Evolutionary conservation across 2,329 filamentous ascomycete genomes (phyloP).

Genomic region (Microcera coccophila): DNA sequence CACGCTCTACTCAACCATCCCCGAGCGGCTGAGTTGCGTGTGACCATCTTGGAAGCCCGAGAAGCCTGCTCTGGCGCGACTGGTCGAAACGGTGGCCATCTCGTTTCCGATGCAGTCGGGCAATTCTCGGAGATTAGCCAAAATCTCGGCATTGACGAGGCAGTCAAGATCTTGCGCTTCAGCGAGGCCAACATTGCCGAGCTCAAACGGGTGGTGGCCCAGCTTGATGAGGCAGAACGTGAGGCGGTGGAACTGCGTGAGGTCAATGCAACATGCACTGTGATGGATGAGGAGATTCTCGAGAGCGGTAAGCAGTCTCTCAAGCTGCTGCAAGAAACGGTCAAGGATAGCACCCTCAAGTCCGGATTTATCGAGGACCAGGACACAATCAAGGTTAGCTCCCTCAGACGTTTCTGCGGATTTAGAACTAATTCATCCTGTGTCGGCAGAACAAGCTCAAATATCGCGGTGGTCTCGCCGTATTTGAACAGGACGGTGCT

Average conservation of each 20-base stretch:
- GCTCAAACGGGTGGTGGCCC: not conserved
- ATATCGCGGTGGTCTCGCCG: not conserved
- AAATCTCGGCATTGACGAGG: conserved; percentile 30
- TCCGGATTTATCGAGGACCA: not conserved
- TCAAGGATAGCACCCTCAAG: conserved; percentile 26
- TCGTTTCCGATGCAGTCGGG: conserved; percentile 31
- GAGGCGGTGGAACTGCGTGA: not conserved
- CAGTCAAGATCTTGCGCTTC: conserved; percentile 39
- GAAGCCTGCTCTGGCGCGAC: conserved; percentile 20
- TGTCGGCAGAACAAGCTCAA: not conserved
- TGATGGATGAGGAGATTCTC: conserved; percentile 1
- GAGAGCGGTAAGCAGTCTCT: conserved; percentile 27
- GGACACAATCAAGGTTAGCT: not conserved
- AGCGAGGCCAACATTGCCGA: conserved; percentile 22
- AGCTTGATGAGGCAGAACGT: not conserved
- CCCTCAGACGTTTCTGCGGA: not conserved
- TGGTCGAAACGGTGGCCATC: conserved; percentile 23
- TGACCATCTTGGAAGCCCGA: conserved; percentile 22
- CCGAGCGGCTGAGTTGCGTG: not conserved
- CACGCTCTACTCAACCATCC: conserved; percentile 17
- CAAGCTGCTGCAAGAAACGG: conserved; percentile 22
- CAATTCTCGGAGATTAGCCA: conserved; percentile 31
- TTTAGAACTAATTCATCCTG: not conserved
- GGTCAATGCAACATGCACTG: not conserved
- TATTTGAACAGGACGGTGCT: not conserved